These are phyloP conservation scores for Zygosaccharomyces rouxii DNA, from an alignment of 805 yeast genomes.

Conservation along the genomic window DNA sequence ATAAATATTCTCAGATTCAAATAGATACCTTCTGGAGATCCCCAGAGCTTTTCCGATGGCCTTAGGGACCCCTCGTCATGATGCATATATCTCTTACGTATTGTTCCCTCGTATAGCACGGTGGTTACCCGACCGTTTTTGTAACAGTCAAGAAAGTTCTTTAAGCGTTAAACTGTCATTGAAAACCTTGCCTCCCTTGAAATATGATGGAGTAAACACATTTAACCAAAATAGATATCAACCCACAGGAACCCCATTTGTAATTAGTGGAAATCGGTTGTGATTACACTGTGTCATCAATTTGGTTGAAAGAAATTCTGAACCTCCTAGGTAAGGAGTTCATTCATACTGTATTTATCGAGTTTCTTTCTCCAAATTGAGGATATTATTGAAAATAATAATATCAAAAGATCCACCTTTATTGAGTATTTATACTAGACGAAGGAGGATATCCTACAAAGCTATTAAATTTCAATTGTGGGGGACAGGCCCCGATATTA, in stretches of 20 bases:
- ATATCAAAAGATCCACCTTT: background rate
- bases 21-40: background rate
- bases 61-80: too few relatives aligned
- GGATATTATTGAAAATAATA: background rate
- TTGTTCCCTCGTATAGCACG: background rate
- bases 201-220: background rate
- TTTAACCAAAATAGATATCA: background rate
- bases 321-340: background rate
- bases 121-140: background rate
- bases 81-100: background rate
- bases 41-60: background rate
- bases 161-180: background rate
- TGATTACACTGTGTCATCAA: background rate
- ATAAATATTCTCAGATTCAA: background rate
- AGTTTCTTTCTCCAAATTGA: conserved; percentile 2
- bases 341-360: background rate
- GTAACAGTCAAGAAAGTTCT: background rate
- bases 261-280: background rate
- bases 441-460: background rate
- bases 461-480: background rate
- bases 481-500: background rate
- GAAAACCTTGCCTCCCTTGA: background rate
- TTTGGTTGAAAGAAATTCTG: conserved; percentile 2
- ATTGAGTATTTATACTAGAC: background rate
- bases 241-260: background rate